Evolutionary conservation across 352 stramenopile species (phyloP), one percentile per base, ranked within the genome.

Genomic region (Phytophthora citricola): DNA sequence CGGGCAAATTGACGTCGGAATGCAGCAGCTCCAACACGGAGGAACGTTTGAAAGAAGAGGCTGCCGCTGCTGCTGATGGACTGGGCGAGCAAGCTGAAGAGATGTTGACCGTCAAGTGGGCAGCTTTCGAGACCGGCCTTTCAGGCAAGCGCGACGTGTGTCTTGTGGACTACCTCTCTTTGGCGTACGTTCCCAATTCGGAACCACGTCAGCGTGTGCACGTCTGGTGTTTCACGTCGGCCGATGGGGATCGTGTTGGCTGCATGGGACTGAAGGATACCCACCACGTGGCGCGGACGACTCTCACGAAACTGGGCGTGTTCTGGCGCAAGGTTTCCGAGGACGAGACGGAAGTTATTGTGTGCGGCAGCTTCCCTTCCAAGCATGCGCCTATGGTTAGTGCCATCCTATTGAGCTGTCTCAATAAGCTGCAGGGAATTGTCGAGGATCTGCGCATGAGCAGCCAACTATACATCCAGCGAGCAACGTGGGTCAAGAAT

Each of bases 241-340:
- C 76, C 17, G 83, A 91, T 17, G 85, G 85, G 14, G 78, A 89
- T n/a, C 79, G 76, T 49, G 84, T 94, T n/a, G 85, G 85, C 44
- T 94, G 85, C 66, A 85, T 89, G 72, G 76, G 76, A 34, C 80
- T 94, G 46, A 89, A 89, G 45, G 82, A 92, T 36, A 91, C 83
- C 12, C 85, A 94, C 72, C 57, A 75, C 49, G 66, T 92, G 27
- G 53, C 54, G 10, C 85, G 85, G 43, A 82, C 79, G 26, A 77
- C 57, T 52, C 71, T 94, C 29, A 80, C 76, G 34, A 89, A 90
- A 63, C 63, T 92, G 47, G 85, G 83, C 6, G 63, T 94, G 6
- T 92, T 94, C 57, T 94, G 85, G 85, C 83, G 78, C 36, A 73
- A 77, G 54, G 54, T 87, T 24, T 87, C 75, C 22, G 75, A 85